phyloP scores from a whole-genome alignment of 805 yeast species.

The Saturnispora mendoncae region DNA sequence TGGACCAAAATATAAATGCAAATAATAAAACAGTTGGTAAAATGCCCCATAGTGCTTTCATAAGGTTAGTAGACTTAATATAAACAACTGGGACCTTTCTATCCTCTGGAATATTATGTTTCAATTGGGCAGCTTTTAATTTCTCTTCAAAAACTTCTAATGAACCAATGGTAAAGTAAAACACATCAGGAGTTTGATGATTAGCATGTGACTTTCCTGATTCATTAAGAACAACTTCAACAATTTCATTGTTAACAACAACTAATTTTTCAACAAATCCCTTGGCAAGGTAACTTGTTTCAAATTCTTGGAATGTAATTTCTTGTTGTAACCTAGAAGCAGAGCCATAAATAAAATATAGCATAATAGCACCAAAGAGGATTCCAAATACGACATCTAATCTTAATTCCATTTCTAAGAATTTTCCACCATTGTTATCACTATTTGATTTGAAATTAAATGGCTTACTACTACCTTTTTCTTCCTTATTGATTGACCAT shows the following conservation, averaged over 20 bases:
- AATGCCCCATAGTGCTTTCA: constrained; percentile 58
- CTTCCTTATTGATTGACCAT: constrained; percentile 5
- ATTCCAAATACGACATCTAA: constrained; percentile 11
- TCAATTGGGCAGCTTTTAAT: constrained; percentile 63
- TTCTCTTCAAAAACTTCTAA: constrained; percentile 80
- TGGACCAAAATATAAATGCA: constrained; percentile 69
- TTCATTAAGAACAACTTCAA: constrained; percentile 55
- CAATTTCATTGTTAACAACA: constrained; percentile 66
- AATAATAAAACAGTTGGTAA: constrained; percentile 73
- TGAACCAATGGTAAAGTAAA: constrained; percentile 77
- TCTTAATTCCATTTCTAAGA: constrained; percentile 16
- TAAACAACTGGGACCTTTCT: constrained; percentile 75
- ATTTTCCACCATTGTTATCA: constrained; percentile 9
- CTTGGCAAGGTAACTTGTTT: constrained; percentile 63
- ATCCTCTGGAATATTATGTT: constrained; percentile 53
- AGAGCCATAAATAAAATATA: constrained; percentile 19
- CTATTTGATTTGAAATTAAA: constrained; percentile 12
- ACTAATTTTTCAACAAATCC: constrained; percentile 68
- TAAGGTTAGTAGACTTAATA: constrained; percentile 55
- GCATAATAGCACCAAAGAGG: constrained; percentile 10
- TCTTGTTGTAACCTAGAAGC: constrained; percentile 24
- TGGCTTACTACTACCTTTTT: constrained; percentile 5
- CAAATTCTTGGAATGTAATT: constrained; percentile 62
- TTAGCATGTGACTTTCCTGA: constrained; percentile 29
- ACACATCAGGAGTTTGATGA: constrained; percentile 23